Base-by-base conservation (phyloP, 2,329 filamentous ascomycete genomes). In the Aspergillus uvarum region DNA sequence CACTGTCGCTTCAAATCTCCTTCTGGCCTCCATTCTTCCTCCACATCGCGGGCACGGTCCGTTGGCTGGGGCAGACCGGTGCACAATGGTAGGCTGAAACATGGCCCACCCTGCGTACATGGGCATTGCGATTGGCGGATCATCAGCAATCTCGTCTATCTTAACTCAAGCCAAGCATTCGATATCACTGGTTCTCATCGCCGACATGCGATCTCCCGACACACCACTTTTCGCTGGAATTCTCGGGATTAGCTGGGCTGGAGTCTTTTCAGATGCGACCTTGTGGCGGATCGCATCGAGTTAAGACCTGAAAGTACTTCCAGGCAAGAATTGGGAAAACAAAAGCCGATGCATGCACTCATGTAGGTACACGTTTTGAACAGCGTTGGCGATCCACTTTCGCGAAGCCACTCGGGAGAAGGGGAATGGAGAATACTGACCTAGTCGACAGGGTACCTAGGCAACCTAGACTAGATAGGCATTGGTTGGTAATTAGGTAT, bases 21-120 rank as follows among this genome's bases (percentile, higher is more conserved):
- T 44, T 16, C 38, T 44, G 7, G 38, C 38, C 38, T 44, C n/a
- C n/a, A 22, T 35, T 47, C 42, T 26, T 47, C 56, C 42, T 58
- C 55, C 56, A 59, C 58, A 53, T 42, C 48, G 55, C 59, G 59
- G 59, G 56, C 59, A 61, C 54, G 56, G 58, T 61, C 59, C 61
- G 62, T 62, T 59, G 56, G 31, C 50, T 49, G 51, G 62, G 56
- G 56, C 38, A 61, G 49, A 58, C 59, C 52, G 59, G 56, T 47
- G 63, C 61, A 24, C 52, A 60, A 44, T 44, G 16, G 47, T 58
- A 60, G 50, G 54, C 52, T 62, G 55, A 59, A 63, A 59, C 57
- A 52, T 21, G 53, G 32, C 44, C 53, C 42, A 48, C 53, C 53
- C n/a, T 38, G 52, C 24, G n/a, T 16, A 7, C 16, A 44, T 44